Base-by-base conservation (phyloP, 1,139 yeast species). In the Starmera stellimalicola region DNA sequence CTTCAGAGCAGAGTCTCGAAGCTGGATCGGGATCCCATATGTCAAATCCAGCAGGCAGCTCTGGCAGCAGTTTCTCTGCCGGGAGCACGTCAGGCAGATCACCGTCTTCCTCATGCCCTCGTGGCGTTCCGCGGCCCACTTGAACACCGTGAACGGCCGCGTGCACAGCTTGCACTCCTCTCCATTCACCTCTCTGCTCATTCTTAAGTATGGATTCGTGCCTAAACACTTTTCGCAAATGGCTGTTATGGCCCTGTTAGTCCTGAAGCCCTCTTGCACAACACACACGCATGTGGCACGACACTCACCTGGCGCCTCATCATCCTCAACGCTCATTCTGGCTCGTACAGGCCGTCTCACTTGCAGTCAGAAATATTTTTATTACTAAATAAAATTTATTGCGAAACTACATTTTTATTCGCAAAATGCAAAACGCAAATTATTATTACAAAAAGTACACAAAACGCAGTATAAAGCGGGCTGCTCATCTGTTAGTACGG, bases 1-100 rank as follows among this genome's bases (percentile, higher is more conserved):
- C 48, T 77, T 76, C 48, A 87, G 57, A 2, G 95, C 85, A 2
- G 88, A 76, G 47, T 88, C 96, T 39, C 96, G 61, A 7, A 87
- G 62, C 15, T 79, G 76, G 14, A 85, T 55, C 0, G 95, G 88
- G 18, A 91, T 71, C 6, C 87, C 82, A 60, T 77, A 83, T 18
- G 78, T 72, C 33, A 85, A 62, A 58, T 91, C 97, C 29, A 82
- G 58, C 73, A 85, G 70, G 53, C 98, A 91, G 16, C 77, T 60
- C 53, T 91, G 97, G 51, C 98, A 91, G 44, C 94, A 81, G 57
- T 83, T 80, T 42, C 79, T 70, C 31, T 79, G 72, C 29, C 75
- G 62, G 1, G 96, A 78, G 58, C 98, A 91, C 0, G 88, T 76
- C 26, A 62, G 54, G 55, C 98, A 87, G 16, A 85, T 71, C 5